phyloP scores from a whole-genome alignment of 2,329 filamentous ascomycete species.

The Colletotrichum lini region DNA sequence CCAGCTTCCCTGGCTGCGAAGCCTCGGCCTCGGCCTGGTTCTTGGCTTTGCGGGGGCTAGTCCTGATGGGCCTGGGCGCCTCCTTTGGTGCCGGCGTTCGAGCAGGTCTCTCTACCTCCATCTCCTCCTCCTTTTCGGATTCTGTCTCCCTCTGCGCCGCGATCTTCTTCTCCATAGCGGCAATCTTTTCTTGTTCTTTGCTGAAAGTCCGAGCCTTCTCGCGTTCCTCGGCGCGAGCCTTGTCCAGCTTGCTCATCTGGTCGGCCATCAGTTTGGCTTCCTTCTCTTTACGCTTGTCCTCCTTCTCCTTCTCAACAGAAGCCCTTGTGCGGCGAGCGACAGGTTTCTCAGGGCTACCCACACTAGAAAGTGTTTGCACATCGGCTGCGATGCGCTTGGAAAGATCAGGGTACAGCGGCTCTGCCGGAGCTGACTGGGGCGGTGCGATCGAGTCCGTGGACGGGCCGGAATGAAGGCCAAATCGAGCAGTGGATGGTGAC shows the following conservation, averaged over 20 bases:
- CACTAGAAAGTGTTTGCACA: conserved; percentile 45
- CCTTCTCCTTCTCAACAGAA: conserved; percentile 73
- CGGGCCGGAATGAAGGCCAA: conserved; percentile 59
- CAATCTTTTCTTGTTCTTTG: conserved; percentile 69
- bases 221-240: conserved; percentile 78
- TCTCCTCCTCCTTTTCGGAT: conserved; percentile 38
- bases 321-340: conserved; percentile 67
- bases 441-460: conserved; percentile 65
- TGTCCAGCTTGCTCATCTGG: conserved; percentile 75
- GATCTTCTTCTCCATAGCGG: conserved; percentile 67
- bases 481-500: conserved; percentile 66
- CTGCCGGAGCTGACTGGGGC: conserved; percentile 48
- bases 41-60: conserved; percentile 67
- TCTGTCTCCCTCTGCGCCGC: conserved; percentile 60
- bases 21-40: conserved; percentile 52
- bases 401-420: conserved; percentile 63
- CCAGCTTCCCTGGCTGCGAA: conserved; percentile 55
- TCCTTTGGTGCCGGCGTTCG: conserved; percentile 54
- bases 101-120: conserved; percentile 42
- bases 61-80: conserved; percentile 60
- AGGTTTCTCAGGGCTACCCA: conserved; percentile 60
- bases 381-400: conserved; percentile 54
- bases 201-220: conserved; percentile 75
- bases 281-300: conserved; percentile 77
- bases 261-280: conserved; percentile 74